Conservation (phyloP, 192 early-diverging fungal species). For the Polychytrium aggregatum region DNA sequence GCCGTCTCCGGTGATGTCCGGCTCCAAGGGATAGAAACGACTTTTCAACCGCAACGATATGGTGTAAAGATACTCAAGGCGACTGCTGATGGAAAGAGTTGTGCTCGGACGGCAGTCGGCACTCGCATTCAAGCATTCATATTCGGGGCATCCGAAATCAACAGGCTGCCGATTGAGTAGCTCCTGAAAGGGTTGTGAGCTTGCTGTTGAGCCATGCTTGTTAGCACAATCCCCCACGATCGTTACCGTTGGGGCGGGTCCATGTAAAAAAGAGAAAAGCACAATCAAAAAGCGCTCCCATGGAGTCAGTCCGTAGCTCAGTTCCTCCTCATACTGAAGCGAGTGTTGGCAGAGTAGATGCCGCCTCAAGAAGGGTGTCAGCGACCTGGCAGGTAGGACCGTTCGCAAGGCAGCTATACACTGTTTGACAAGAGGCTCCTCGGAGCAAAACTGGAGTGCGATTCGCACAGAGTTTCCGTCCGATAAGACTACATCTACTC, state of each 20-base stretch:
- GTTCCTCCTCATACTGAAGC: neutral
- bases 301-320: neutral
- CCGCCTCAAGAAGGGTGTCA: neutral
- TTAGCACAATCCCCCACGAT: too few relatives aligned
- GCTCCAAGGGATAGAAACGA: too few relatives aligned
- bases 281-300: conserved; percentile 4
- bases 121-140: too few relatives aligned
- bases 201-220: too few relatives aligned
- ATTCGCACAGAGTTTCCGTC: neutral
- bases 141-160: too few relatives aligned
- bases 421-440: neutral
- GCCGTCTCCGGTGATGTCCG: too few relatives aligned
- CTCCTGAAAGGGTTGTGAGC: too few relatives aligned
- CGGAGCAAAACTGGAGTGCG: neutral
- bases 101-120: too few relatives aligned
- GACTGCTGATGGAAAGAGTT: too few relatives aligned
- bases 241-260: neutral
- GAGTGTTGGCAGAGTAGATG: neutral
- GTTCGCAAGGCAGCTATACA: conserved; percentile 6
- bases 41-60: too few relatives aligned
- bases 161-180: too few relatives aligned
- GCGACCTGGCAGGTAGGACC: conserved; percentile 1
- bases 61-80: too few relatives aligned
- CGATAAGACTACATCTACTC: conserved; percentile 7
- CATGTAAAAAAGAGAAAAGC: conserved; percentile 8